Conservation (phyloP, 345 rosid species). For the Eucalyptus lansdowneana region DNA sequence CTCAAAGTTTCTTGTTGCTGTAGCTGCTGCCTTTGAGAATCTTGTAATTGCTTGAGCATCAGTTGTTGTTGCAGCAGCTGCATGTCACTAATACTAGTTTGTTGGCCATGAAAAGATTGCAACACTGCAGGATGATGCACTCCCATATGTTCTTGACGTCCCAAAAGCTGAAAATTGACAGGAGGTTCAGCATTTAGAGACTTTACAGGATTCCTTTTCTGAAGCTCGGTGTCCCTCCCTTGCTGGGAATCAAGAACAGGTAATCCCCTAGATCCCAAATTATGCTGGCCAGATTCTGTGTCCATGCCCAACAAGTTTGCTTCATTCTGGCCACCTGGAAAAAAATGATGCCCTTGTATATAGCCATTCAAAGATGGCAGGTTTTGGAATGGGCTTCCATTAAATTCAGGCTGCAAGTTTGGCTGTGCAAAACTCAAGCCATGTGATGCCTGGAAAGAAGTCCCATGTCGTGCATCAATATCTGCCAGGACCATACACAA, state of each 20-base stretch:
- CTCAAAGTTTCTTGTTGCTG: conserved; percentile 32
- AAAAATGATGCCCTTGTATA: conserved; percentile 1
- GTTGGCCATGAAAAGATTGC: conserved; percentile 34
- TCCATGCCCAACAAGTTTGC: background rate
- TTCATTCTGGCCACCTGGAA: background rate
- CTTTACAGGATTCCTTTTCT: conserved; percentile 1
- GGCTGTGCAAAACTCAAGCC: background rate
- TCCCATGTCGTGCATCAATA: conserved; percentile 1
- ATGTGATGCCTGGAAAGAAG: conserved; percentile 1
- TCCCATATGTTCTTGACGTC: conserved; percentile 23
- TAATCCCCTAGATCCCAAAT: background rate
- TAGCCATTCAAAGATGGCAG: conserved; percentile 5
- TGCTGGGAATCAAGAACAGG: background rate
- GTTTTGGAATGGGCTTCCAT: conserved; percentile 3
- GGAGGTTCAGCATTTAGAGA: conserved; percentile 10
- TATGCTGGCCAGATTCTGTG: background rate
- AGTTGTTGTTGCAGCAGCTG: conserved; percentile 61
- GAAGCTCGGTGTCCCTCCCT: background rate
- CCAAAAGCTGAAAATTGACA: conserved; percentile 18
- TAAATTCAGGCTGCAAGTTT: conserved; percentile 9
- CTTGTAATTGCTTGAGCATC: conserved; percentile 62
- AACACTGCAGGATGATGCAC: conserved; percentile 10
- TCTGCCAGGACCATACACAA: conserved; percentile 4
- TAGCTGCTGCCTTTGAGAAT: conserved; percentile 60
- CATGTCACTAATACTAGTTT: conserved; percentile 42